Base-by-base conservation (phyloP, 2,329 filamentous ascomycete species). In the Neofusicoccum laricinum region DNA sequence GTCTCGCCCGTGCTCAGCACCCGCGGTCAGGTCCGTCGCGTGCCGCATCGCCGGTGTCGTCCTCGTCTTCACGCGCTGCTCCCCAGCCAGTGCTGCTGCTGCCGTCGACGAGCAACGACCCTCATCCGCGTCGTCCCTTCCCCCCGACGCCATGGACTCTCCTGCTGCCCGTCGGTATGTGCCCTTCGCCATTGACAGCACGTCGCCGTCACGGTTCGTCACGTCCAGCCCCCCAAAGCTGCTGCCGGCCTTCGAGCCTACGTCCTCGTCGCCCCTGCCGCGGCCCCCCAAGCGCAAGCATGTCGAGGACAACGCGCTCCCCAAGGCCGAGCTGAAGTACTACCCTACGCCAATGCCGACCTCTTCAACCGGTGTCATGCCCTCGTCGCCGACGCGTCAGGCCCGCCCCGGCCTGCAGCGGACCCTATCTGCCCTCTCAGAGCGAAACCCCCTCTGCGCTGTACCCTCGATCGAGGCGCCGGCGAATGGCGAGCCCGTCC, bases 261-360 rank as follows among this genome's bases (percentile, higher is more conserved):
- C 91, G 64, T 90, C 90, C n/a, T 92, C 90, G 21, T 92, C 91
- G 12, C 90, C 90, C 63, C 86, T 92, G 58, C 90, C 90, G 55
- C 85, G 89, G 63, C 67, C 67, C n/a, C 75, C 80, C 55, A 93
- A 93, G 80, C 87, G 90, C 74, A 89, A 88, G 72, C 81, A 79
- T 70, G 76, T 77, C 62, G 85, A 84, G 65, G 74, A 68, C 67
- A 81, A 77, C 64, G 78, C 77, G 66, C 77, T 76, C 19, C 73
- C 79, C 65, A 80, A 79, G 69, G 82, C 82, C 64, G 83, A 84
- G 68, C 78, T 84, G 69, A 92, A 90, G 73, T 81, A 79, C 71
- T 98, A 98, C 79, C 95, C 95, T 46, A 98, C 95, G 2, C 95
- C 95, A 1, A 86, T 96, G 66, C 93, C 94, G 19, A 97, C 94